Evolutionary conservation across 441 rosid genomes (phyloP), one percentile per base, ranked within the genome.

Genomic region (Pelargonium citronellum): DNA sequence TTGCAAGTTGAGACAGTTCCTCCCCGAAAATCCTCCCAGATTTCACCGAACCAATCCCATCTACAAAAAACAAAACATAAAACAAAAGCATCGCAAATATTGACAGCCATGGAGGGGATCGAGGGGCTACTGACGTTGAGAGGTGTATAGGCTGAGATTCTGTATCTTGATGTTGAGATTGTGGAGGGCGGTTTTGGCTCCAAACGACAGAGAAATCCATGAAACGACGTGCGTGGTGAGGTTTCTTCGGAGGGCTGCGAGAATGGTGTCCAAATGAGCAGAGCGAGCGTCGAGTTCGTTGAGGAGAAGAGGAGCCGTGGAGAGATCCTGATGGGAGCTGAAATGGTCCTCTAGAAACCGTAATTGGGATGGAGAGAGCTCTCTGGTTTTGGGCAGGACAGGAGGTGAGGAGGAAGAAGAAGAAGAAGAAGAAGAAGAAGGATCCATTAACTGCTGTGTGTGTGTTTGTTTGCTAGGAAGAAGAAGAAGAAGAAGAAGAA

Each of bases 191-290:
- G 74, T 65, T 75, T 86, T 90, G 69, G 86, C 80, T 15, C 71
- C 73, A 34, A 89, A 76, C 0, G 92, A 89, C 20, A 82, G 83
- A 55, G 88, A 83, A 77, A 91, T 88, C 94, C 96, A 91, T 0
- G 91, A 88, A 16, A 87, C 85, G 20, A 83, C 81, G 70, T 69
- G 82, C 74, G 85, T 82, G 1, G 77, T 69, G 49, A 87, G 86
- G 67, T 63, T 71, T 20, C 61, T 69, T 11, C 75, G 87, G 13
- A 90, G 84, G 17, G 76, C 64, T 1, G 74, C 78, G 73, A 86
- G 79, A 68, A 73, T 44, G 66, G 65, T 61, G 67, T 85, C 85
- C 71, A 70, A 77, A 73, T 75, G 77, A 64, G 79, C 12, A 75
- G 78, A 75, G 72, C 69, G 78, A 15, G 64, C 34, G 64, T 64